These are phyloP conservation scores for Kwoniella dendrophila DNA, from an alignment of 768 basidiomycete species.

Conservation along the genomic window DNA sequence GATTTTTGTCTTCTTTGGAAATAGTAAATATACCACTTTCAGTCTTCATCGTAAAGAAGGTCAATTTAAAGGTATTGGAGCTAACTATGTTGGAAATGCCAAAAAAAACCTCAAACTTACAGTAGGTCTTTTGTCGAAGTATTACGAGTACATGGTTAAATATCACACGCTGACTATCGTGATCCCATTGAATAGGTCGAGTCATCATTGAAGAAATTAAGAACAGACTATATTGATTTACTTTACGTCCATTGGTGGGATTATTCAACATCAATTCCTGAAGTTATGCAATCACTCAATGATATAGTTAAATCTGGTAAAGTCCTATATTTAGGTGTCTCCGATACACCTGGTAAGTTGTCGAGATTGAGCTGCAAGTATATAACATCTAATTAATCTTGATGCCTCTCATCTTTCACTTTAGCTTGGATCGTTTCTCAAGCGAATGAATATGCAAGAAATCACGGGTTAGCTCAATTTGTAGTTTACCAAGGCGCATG, in stretches of 20 bases:
- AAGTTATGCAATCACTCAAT: constrained; percentile 65
- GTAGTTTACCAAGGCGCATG: constrained; percentile 58
- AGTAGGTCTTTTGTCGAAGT: constrained; percentile 18
- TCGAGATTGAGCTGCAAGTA: too few species aligned
- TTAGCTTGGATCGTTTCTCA: constrained; percentile 36
- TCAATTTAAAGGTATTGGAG: constrained; percentile 29
- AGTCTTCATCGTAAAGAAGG: constrained; percentile 30
- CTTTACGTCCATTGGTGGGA: constrained; percentile 59
- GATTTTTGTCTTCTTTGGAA: too few species aligned
- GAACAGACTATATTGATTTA: constrained; percentile 44
- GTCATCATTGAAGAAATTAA: constrained; percentile 38
- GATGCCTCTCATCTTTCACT: too few species aligned
- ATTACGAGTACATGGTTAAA: neutral
- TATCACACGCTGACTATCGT: neutral
- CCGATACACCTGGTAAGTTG: constrained; percentile 42
- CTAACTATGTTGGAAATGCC: constrained; percentile 61
- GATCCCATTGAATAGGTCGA: constrained; percentile 21
- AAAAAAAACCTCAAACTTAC: constrained; percentile 59
- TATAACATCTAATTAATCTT: too few species aligned
- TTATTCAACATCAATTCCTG: constrained; percentile 62
- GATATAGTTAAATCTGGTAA: constrained; percentile 62
- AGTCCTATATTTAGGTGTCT: constrained; percentile 49
- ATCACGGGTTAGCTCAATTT: constrained; percentile 62
- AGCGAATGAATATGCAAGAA: constrained; percentile 61
- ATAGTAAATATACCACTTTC: constrained; percentile 38